Percentiles rank a stretch among this genome's conserved stretches.
Evolutionary conservation across 805 yeast genomes (phyloP).

Genomic region (Starmera quercuum): DNA sequence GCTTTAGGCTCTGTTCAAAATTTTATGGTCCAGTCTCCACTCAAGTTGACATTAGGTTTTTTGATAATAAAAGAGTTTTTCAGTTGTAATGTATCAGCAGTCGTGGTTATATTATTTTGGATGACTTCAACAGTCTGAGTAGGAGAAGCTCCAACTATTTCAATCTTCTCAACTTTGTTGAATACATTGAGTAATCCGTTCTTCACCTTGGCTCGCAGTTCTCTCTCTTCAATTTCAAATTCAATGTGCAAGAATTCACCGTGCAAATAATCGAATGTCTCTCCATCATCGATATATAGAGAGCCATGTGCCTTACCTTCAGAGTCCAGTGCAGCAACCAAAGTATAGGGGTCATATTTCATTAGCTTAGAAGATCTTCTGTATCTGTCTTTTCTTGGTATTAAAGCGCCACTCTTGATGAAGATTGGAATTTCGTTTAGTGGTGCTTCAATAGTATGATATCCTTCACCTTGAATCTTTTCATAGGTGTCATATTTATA

Average conservation of each 20-base stretch:
- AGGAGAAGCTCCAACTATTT: constrained; percentile 33
- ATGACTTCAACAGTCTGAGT: constrained; percentile 17
- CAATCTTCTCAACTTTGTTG: constrained; percentile 46
- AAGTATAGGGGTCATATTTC: constrained; percentile 73
- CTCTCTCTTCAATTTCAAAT: constrained; percentile 30
- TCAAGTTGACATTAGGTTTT: constrained; percentile 42
- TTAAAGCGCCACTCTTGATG: constrained; percentile 71
- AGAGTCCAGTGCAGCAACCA: constrained; percentile 50
- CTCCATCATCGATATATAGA: constrained; percentile 82
- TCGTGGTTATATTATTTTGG: constrained; percentile 33
- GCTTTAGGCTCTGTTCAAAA: no score
- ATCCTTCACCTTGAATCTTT: constrained; percentile 29
- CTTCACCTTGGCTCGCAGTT: constrained; percentile 20
- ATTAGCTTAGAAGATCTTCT: constrained; percentile 76
- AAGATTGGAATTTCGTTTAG: constrained; percentile 63
- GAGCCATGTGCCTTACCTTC: constrained; percentile 46
- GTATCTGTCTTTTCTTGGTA: constrained; percentile 60
- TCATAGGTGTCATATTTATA: constrained; percentile 41
- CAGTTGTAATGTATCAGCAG: constrained; percentile 19
- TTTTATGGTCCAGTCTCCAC: constrained; percentile 39
- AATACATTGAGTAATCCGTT: constrained; percentile 21
- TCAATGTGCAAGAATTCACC: constrained; percentile 43
- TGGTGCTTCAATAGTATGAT: constrained; percentile 32
- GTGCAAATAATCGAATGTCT: constrained; percentile 45
- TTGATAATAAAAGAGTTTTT: constrained; percentile 27